phyloP scores from a whole-genome alignment of 2,329 filamentous ascomycete species.

The Aspergillus phoenicis region DNA sequence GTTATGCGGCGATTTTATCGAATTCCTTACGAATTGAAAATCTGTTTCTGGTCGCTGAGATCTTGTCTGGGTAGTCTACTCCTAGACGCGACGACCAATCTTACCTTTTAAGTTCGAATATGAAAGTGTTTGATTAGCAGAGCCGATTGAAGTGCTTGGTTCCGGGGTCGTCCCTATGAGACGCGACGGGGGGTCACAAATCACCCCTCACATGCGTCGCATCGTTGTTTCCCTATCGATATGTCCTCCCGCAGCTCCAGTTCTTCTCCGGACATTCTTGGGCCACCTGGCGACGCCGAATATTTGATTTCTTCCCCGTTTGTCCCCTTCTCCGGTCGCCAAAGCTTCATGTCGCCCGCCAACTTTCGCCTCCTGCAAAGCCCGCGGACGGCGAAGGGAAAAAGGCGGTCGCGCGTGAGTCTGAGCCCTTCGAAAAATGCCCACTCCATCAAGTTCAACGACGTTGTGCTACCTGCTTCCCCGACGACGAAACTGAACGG shows the following conservation, averaged over 20 bases:
- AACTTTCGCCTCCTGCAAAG: constrained; percentile 36
- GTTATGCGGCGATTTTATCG: constrained; percentile 7
- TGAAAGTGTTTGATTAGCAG: not conserved
- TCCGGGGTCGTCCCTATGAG: constrained; percentile 7
- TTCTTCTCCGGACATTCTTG: constrained; percentile 48
- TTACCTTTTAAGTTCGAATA: not conserved
- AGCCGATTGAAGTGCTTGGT: not conserved
- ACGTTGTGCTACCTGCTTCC: constrained; percentile 46
- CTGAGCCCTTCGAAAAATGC: constrained; percentile 40
- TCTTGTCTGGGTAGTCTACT: constrained; percentile 2
- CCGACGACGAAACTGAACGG: constrained; percentile 36
- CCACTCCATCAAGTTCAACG: constrained; percentile 45
- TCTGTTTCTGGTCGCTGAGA: not conserved
- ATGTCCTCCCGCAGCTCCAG: constrained; percentile 41
- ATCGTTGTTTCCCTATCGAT: constrained; percentile 26
- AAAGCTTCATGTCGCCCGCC: constrained; percentile 43
- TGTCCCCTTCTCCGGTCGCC: constrained; percentile 42
- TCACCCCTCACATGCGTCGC: constrained; percentile 15
- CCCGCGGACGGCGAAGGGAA: constrained; percentile 30
- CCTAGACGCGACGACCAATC: constrained; percentile 7
- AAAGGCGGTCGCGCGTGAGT: constrained; percentile 36
- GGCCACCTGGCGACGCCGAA: constrained; percentile 45
- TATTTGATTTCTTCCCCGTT: constrained; percentile 47
- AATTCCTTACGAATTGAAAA: not conserved
- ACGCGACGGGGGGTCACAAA: constrained; percentile 13